Evolutionary conservation across 441 rosid species (phyloP), one percentile per base, ranked within the genome.

Genomic region (Pelargonium myrrhifolium): DNA sequence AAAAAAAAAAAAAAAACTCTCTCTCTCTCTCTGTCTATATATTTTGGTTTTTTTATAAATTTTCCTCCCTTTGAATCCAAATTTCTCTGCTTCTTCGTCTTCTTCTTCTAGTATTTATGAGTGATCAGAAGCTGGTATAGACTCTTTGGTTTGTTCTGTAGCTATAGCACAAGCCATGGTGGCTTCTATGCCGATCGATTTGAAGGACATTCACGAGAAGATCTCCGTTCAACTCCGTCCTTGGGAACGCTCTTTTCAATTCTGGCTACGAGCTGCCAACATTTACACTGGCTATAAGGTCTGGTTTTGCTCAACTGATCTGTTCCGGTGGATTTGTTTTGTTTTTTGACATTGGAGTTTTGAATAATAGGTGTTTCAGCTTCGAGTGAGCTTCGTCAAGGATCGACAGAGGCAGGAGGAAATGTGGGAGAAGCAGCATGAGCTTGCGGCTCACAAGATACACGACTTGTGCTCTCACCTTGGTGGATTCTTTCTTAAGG

Each of bases 401-500:
- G 93, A 89, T 79, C 79, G 70, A 51, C 76, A 85, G 61, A 88
- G 84, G 79, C 95, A 84, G 80, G 93, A 89, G 69, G 85, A 76
- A 83, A 84, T 91, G 99, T 93, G 99, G 99, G 99, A 89, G 73
- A 79, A 73, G 68, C 96, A 93, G 68, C 99, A 93, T 62, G 89
- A 93, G 68, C 74, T 77, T 58, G 96, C 99, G 56, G 96, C 99
- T 72, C 86, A 86, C 37, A 93, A 93, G 82, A 83, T 93, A 51
- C 85, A 90, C 81, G 81, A 81, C 18, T 84, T 93, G 97, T 90
- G 99, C 61, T 74, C 78, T 80, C 93, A 90, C 74, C 97, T 93
- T 71, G 96, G 99, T 40, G 99, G 97, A 22, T 93, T 93, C 77
- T 90, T 93, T 72, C 97, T 90, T 65, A 93, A 93, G 96, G 97